Evolutionary conservation across 2,329 filamentous ascomycete genomes (phyloP).

Genomic region (Paraphaeosphaeria minitans): DNA sequence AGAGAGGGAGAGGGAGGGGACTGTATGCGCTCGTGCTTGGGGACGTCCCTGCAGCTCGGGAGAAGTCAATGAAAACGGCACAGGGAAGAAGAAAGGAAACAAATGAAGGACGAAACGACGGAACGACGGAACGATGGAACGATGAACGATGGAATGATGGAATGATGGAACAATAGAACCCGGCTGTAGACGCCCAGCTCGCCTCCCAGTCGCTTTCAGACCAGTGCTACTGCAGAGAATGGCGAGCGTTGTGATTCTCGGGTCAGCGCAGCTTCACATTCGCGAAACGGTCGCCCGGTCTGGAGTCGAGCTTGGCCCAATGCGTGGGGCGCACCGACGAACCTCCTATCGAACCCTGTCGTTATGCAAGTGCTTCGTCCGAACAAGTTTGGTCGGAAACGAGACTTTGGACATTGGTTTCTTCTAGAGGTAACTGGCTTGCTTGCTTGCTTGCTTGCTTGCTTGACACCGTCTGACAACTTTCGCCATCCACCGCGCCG

Average conservation of each 20-base stretch:
- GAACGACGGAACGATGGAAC: too few species aligned
- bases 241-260: conserved; percentile 16
- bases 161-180: conserved; percentile 25
- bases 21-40: conserved; percentile 36
- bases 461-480: too few species aligned
- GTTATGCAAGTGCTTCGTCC: conserved; percentile 6
- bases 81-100: conserved; percentile 21
- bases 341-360: conserved; percentile 13
- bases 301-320: conserved; percentile 34
- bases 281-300: conserved; percentile 12
- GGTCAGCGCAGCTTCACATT: conserved; percentile 24
- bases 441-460: too few species aligned
- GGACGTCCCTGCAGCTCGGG: conserved; percentile 33
- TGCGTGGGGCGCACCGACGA: conserved; percentile 18
- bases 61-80: conserved; percentile 27
- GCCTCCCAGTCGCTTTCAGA: conserved; percentile 10
- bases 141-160: too few species aligned
- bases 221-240: conserved; percentile 23
- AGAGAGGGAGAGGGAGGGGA: conserved; percentile 32
- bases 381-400: conserved; percentile 6
- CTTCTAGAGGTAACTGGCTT: too few species aligned
- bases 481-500: too few species aligned
- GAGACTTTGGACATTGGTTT: background rate
- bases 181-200: conserved; percentile 16
- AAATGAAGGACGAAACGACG: too few species aligned